Base-by-base conservation (phyloP, 192 early-diverging fungal genomes). In the Bifiguratus adelaidae region DNA sequence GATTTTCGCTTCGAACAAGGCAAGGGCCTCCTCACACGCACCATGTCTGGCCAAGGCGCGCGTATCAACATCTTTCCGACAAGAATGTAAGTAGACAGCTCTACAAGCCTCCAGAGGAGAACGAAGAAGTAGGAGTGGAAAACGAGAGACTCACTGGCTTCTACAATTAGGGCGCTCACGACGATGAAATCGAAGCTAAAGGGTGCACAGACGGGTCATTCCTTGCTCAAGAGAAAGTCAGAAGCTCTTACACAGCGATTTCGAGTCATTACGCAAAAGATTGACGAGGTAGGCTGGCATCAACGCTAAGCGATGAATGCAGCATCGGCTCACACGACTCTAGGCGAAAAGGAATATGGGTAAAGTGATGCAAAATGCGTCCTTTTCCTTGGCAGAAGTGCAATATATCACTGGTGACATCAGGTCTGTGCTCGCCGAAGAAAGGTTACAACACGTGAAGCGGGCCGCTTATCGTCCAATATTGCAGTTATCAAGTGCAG, bases 261-360 rank as follows among this genome's bases (percentile, higher is more conserved):
- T 70, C 70, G 96, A 36, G 77, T 82, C 27, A 97, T 99, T 51
- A 74, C 91, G 19, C 82, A 84, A 65, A 97, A 97, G 64, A 97
- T 99, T 71, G 88, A 97, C 61, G 92, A 97, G 67, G 94, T 91
- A 61, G 30, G 58, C n/a, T 44, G 27, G n/a, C 1, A 20, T n/a
- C n/a, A n/a, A n/a, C n/a, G n/a, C n/a, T 12, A 33, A 15, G 1
- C 13, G 7, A 12, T 40, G 4, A 40, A 40, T 7, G 37, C 37
- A 15, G 37, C 1, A 40, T 40, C 22, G 5, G 13, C 13, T 63
- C 16, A 35, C n/a, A 24, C 16, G 2, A 11, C 16, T 51, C n/a
- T 57, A 91, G 88, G 82, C 92, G 35, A 99, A 99, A 56, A 69
- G 83, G 33, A 92, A 95, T 71, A 99, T 99, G 96, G 95, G 94